Percentiles rank a stretch among this genome's conserved stretches.
These are phyloP conservation scores for Withania somnifera DNA, from an alignment of 305 asterid species.

Conservation along the genomic window DNA sequence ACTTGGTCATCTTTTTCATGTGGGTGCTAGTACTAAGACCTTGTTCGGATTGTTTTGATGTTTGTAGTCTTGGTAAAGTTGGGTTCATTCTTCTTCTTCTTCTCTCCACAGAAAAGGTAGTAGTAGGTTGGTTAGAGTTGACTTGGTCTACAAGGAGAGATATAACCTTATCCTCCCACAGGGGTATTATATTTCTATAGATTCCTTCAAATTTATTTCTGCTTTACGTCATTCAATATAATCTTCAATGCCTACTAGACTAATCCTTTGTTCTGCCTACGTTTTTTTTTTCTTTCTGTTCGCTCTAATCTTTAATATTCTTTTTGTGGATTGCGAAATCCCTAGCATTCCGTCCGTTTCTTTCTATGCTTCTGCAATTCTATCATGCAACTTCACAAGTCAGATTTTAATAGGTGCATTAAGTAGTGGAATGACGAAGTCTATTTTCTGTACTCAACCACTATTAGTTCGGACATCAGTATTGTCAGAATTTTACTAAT, in stretches of 20 bases:
- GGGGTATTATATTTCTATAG: slow-evolving; percentile 20
- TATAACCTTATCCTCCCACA: slow-evolving; percentile 12
- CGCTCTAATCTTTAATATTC: too few species aligned
- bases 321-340: too few species aligned
- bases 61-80: slow-evolving; percentile 11
- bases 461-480: neutral
- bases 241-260: neutral
- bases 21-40: neutral
- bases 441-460: neutral
- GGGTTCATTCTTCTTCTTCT: neutral
- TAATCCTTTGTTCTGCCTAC: too few species aligned
- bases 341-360: neutral
- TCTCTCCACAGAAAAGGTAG: slow-evolving; percentile 60
- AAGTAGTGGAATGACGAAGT: neutral
- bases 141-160: slow-evolving; percentile 25
- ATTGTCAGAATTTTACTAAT: neutral
- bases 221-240: too few species aligned
- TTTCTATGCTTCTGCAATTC: neutral
- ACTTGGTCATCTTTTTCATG: neutral
- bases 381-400: neutral
- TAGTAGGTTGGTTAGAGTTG: slow-evolving; percentile 87
- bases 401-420: too few species aligned
- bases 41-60: slow-evolving; percentile 7
- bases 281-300: too few species aligned
- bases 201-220: slow-evolving; percentile 21